These are phyloP conservation scores for Erodium texanum DNA, from an alignment of 441 rosid species.

Conservation along the genomic window DNA sequence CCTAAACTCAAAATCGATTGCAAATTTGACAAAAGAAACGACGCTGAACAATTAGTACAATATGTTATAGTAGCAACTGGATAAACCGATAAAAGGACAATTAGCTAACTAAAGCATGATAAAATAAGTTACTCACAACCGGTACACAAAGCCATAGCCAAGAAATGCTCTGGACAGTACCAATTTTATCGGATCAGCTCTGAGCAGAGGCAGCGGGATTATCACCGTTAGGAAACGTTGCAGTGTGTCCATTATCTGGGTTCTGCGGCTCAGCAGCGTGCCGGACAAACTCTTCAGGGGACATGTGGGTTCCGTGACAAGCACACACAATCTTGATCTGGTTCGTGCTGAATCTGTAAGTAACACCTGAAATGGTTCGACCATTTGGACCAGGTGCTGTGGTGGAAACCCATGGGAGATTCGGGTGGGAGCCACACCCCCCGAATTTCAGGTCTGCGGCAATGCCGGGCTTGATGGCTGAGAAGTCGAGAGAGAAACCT, in stretches of 20 bases:
- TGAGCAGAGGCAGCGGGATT: constrained; percentile 79
- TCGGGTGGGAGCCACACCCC: constrained; percentile 75
- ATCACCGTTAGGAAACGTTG: constrained; percentile 32
- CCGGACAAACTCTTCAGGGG: constrained; percentile 77
- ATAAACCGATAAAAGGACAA: constrained; percentile 1
- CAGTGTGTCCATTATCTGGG: constrained; percentile 43
- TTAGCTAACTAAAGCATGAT: background rate
- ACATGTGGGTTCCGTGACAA: constrained; percentile 83
- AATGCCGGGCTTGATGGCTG: constrained; percentile 81
- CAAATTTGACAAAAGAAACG: constrained; percentile 12
- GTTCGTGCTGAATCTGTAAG: constrained; percentile 58
- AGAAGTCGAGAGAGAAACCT: constrained; percentile 43
- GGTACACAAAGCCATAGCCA: constrained; percentile 12
- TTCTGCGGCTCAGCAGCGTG: constrained; percentile 70
- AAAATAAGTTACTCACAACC: background rate
- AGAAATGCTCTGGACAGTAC: background rate
- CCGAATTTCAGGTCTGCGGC: constrained; percentile 76
- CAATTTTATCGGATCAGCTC: too few species aligned
- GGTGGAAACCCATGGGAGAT: constrained; percentile 93
- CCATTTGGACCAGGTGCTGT: constrained; percentile 79
- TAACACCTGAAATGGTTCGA: constrained; percentile 81
- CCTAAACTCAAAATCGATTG: too few species aligned
- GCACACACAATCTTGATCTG: constrained; percentile 88
- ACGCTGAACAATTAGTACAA: constrained; percentile 17
- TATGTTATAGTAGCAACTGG: constrained; percentile 14